Base-by-base conservation (phyloP, 345 rosid genomes). In the Arabis alpina region DNA sequence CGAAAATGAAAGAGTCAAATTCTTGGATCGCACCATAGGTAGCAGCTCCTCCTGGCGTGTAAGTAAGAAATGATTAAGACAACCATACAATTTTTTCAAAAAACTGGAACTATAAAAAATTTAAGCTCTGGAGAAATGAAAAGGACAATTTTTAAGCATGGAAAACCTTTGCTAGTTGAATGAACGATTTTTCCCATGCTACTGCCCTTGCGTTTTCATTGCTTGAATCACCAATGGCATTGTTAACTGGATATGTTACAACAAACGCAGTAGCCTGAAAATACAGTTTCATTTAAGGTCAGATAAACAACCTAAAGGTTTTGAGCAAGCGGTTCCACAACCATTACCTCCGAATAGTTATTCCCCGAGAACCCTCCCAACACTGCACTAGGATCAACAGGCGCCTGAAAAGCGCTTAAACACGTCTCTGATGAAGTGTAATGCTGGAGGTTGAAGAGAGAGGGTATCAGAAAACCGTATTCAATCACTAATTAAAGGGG, bases 161-260 rank as follows among this genome's bases (percentile, higher is more conserved):
- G 50, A 60, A 85, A 76, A 91, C 98, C 98, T 93, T 91, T 27
- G 82, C 93, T 73, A 93, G 77, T 68, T 83, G 82, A 80, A 91
- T 85, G 82, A 93, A 93, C 71, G 88, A 87, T 78, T 89, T 88
- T 72, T 93, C 98, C 98, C 98, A 93, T 64, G 97, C 93, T 71
- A 89, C 73, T 42, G 91, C 97, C 80, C 76, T 89, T 66, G 80
- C 85, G 76, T 71, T 89, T 73, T 77, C 80, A 27, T 79, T 75
- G 59, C 84, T 82, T 55, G 85, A 81, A 63, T 82, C 84, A 61
- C 83, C 91, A 75, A 87, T 52, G 53, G 80, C 92, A 76, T 91
- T 93, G 77, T 91, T 86, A 49, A 88, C 97, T 41, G 98, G 98
- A 77, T 86, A 93, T 16, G 97, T 93, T 70, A 93, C 75, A 62